Conservation (phyloP, 2,329 filamentous ascomycete species). For the Microsporum canis region DNA sequence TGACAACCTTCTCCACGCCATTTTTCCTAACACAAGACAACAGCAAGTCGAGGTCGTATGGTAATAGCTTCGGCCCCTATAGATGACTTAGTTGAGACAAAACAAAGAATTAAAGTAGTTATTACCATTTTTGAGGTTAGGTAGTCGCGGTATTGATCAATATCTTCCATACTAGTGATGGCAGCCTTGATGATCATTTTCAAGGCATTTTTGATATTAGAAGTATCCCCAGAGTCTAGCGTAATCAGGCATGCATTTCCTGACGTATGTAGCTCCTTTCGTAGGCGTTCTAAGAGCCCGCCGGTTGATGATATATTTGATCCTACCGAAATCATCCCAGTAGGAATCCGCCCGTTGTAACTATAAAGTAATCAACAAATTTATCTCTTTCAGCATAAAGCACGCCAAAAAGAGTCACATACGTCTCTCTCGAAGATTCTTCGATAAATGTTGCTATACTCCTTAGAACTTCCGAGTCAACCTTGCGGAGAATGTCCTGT, state of each 20-base stretch:
- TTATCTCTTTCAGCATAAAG: background rate
- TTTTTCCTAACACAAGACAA: slow-evolving; percentile 32
- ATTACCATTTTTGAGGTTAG: slow-evolving; percentile 30
- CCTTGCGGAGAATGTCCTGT: slow-evolving; percentile 25
- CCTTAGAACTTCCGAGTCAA: slow-evolving; percentile 30
- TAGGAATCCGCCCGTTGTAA: slow-evolving; percentile 31
- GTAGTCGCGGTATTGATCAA: slow-evolving; percentile 30
- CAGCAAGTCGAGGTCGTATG: slow-evolving; percentile 38
- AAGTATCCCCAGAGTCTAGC: slow-evolving; percentile 35
- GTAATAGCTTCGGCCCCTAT: slow-evolving; percentile 32
- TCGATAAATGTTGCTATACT: slow-evolving; percentile 30
- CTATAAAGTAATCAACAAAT: slow-evolving; percentile 19
- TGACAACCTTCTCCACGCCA: slow-evolving; percentile 28
- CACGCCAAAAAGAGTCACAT: slow-evolving; percentile 13
- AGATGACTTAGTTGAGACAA: slow-evolving; percentile 6
- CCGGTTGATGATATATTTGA: slow-evolving; percentile 34
- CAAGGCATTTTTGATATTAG: slow-evolving; percentile 36
- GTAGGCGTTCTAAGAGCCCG: slow-evolving; percentile 29
- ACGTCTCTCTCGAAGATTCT: slow-evolving; percentile 27
- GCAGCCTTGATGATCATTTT: slow-evolving; percentile 37
- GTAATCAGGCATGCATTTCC: slow-evolving; percentile 29
- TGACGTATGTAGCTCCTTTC: slow-evolving; percentile 23
- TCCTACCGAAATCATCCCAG: slow-evolving; percentile 33
- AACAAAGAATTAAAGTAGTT: background rate
- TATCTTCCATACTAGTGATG: slow-evolving; percentile 29